Conservation (phyloP, 2,329 filamentous ascomycete genomes). For the Pseudogymnoascus sp. region DNA sequence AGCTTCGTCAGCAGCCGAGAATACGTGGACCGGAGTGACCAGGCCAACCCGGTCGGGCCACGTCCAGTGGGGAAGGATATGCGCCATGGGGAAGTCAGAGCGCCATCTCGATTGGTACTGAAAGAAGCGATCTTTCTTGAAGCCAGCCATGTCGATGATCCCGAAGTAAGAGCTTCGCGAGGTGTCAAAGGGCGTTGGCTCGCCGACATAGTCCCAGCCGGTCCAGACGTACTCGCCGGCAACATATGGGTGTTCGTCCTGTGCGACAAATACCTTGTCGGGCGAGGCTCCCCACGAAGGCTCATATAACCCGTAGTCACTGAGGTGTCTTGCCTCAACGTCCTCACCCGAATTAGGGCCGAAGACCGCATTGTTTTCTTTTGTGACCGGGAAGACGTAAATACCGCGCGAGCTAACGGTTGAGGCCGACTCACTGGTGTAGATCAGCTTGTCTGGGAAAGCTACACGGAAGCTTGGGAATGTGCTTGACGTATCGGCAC, state of each 20-base stretch:
- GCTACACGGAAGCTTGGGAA: constrained; percentile 39
- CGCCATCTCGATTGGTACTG: constrained; percentile 50
- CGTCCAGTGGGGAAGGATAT: constrained; percentile 51
- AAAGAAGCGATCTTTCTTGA: constrained; percentile 50
- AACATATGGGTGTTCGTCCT: constrained; percentile 43
- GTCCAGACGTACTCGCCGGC: constrained; percentile 50
- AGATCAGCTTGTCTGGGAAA: constrained; percentile 43
- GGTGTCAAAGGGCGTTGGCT: constrained; percentile 43
- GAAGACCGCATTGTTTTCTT: constrained; percentile 32
- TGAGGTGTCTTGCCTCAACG: constrained; percentile 33
- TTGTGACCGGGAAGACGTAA: constrained; percentile 46
- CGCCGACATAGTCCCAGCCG: constrained; percentile 45
- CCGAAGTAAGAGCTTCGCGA: constrained; percentile 49
- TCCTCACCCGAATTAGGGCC: constrained; percentile 36
- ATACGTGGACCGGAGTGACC: constrained; percentile 49
- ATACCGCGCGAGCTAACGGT: constrained; percentile 44
- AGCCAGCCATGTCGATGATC: constrained; percentile 51
- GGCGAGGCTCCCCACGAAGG: constrained; percentile 41
- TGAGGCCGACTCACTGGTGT: constrained; percentile 38
- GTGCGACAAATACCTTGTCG: constrained; percentile 46
- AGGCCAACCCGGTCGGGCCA: constrained; percentile 43
- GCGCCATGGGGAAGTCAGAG: constrained; percentile 40
- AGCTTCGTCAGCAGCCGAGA: constrained; percentile 45
- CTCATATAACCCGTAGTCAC: constrained; percentile 47
- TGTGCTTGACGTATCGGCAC: constrained; percentile 27